phyloP scores from a whole-genome alignment of 176 grass and related monocot species.

The Bothriochloa decipiens region DNA sequence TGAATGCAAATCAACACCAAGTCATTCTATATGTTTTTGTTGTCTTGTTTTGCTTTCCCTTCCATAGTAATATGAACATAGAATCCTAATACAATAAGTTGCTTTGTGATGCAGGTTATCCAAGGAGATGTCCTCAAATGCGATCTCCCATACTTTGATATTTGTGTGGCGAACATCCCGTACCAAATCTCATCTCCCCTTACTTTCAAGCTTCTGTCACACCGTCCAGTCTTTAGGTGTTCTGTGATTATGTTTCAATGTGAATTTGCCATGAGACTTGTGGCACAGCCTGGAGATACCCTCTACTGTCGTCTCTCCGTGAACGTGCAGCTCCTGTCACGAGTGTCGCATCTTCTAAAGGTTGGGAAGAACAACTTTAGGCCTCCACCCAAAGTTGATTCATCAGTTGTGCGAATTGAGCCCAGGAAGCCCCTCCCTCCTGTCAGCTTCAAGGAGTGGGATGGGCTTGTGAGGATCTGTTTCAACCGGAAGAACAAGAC shows the following conservation, averaged over 20 bases:
- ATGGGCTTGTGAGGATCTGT: conserved; percentile 76
- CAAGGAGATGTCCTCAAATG: conserved; percentile 97
- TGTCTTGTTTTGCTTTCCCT: background rate
- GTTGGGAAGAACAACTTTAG: conserved; percentile 91
- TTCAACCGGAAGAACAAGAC: conserved; percentile 95
- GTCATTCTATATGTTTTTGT: background rate
- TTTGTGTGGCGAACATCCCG: conserved; percentile 95
- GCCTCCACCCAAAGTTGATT: conserved; percentile 92
- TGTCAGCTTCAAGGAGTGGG: conserved; percentile 92
- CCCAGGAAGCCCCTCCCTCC: conserved; percentile 83
- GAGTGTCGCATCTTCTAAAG: conserved; percentile 87
- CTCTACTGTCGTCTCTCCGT: conserved; percentile 96
- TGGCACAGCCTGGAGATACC: conserved; percentile 80
- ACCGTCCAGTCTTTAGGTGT: conserved; percentile 87
- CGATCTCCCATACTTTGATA: conserved; percentile 93
- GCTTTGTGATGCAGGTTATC: conserved; percentile 65
- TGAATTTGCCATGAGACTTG: conserved; percentile 94
- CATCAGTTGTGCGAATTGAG: conserved; percentile 90
- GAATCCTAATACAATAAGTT: background rate
- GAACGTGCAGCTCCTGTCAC: conserved; percentile 83
- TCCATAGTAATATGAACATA: background rate
- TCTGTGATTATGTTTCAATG: conserved; percentile 97
- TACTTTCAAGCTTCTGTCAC: conserved; percentile 86
- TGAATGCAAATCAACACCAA: background rate
- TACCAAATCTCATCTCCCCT: conserved; percentile 93